Percentiles rank a stretch among this genome's conserved stretches.
These are phyloP conservation scores for Canavalia ensiformis DNA, from an alignment of 306 rosid genomes.

Conservation along the genomic window DNA sequence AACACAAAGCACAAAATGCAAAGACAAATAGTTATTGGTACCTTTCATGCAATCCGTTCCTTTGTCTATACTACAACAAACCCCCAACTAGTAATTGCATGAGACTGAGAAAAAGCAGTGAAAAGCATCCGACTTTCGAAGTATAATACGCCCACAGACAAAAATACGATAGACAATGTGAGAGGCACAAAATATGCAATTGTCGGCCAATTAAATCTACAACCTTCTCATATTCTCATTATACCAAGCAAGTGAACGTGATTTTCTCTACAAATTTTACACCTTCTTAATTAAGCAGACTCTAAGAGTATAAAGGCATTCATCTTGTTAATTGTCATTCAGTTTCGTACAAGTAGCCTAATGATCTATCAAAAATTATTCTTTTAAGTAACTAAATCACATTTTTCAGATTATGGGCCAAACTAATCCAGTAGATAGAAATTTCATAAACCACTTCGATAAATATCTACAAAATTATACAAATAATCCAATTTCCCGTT, in stretches of 20 bases:
- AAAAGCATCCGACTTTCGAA: neutral
- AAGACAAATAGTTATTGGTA: slow-evolving; percentile 37
- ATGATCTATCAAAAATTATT: neutral
- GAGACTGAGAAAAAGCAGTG: neutral
- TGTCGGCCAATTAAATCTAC: slow-evolving; percentile 15
- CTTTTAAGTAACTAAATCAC: neutral
- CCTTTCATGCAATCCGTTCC: slow-evolving; percentile 37
- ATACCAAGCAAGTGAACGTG: slow-evolving; percentile 8
- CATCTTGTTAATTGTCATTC: neutral
- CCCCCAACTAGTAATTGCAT: slow-evolving; percentile 44
- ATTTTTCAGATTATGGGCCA: slow-evolving; percentile 3
- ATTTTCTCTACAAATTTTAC: slow-evolving; percentile 30
- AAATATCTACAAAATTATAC: neutral
- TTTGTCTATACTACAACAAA: slow-evolving; percentile 40
- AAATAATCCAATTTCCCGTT: neutral
- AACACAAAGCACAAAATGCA: slow-evolving; percentile 16
- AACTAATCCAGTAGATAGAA: neutral
- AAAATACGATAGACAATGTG: neutral
- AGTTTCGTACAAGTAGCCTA: neutral
- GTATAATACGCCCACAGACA: neutral
- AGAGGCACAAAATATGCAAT: slow-evolving; percentile 19
- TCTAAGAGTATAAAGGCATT: neutral
- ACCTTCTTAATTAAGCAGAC: slow-evolving; percentile 32
- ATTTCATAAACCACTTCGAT: neutral
- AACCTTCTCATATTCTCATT: neutral